Percentiles rank a stretch among this genome's conserved stretches.
phyloP scores from a whole-genome alignment of 345 rosid genomes.

The Passiflora organensis region DNA sequence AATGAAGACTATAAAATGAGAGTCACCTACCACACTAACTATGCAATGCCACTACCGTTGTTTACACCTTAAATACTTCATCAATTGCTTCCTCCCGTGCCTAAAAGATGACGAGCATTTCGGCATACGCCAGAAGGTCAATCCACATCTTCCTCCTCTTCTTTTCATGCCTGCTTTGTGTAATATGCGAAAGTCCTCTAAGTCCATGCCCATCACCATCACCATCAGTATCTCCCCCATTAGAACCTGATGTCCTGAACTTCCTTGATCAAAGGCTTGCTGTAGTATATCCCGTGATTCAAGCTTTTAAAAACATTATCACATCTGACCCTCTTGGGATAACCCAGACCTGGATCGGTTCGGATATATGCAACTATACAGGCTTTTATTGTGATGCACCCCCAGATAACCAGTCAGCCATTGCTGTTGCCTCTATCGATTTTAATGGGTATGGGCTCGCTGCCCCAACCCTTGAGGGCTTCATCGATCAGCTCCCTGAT shows the following conservation, averaged over 20 bases:
- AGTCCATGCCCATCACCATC: not conserved
- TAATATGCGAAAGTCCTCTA: not conserved
- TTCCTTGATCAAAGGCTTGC: conserved; percentile 30
- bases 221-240: not conserved
- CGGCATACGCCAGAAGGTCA: conserved; percentile 1
- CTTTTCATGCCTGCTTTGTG: not conserved
- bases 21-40: conserved; percentile 13
- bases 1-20: not conserved
- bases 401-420: conserved; percentile 34
- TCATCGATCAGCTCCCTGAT: conserved; percentile 42
- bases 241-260: not conserved
- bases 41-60: not conserved
- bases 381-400: conserved; percentile 41
- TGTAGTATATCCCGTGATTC: conserved; percentile 21
- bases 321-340: conserved; percentile 29
- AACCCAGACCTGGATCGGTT: conserved; percentile 37
- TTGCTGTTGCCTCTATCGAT: conserved; percentile 33
- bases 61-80: not conserved
- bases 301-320: conserved; percentile 28
- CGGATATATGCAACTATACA: conserved; percentile 32
- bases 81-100: not conserved
- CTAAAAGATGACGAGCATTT: conserved; percentile 13
- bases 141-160: conserved; percentile 4
- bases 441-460: conserved; percentile 32
- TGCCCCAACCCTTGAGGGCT: conserved; percentile 34